These are phyloP conservation scores for Penicillium digitatum DNA, from an alignment of 2,329 filamentous ascomycete species.

Conservation along the genomic window DNA sequence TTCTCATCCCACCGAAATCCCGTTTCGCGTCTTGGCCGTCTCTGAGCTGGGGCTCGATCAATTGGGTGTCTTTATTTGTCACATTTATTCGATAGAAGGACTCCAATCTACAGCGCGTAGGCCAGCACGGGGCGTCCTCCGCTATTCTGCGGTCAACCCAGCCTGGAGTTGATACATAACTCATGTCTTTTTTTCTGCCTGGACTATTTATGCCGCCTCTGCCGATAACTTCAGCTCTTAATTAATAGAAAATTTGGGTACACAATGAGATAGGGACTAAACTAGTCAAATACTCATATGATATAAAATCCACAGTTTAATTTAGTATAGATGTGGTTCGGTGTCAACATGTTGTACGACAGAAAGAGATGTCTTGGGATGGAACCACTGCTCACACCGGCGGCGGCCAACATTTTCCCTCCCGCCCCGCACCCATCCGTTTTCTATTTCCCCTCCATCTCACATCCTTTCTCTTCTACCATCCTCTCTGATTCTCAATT, in stretches of 20 bases:
- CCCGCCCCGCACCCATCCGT: conserved; percentile 26
- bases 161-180: conserved; percentile 5
- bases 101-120: conserved; percentile 24
- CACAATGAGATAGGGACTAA: not conserved
- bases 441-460: conserved; percentile 19
- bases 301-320: not conserved
- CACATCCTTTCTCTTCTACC: conserved; percentile 13
- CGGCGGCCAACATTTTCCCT: conserved; percentile 39
- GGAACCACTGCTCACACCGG: conserved; percentile 22
- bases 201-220: conserved; percentile 7
- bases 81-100: conserved; percentile 22
- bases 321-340: conserved; percentile 6
- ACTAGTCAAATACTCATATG: not conserved
- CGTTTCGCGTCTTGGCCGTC: conserved; percentile 12
- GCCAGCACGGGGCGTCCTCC: conserved; percentile 19
- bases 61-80: conserved; percentile 28
- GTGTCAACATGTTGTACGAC: not conserved
- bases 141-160: conserved; percentile 10
- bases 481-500: conserved; percentile 14
- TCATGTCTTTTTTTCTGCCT: conserved; percentile 8
- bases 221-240: not conserved
- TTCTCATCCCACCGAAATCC: conserved; percentile 21
- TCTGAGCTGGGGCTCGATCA: conserved; percentile 9
- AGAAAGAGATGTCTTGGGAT: conserved; percentile 18
- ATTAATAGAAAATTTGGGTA: not conserved